phyloP scores from a whole-genome alignment of 2,329 filamentous ascomycete species.

The Dothidotthia symphoricarpi region DNA sequence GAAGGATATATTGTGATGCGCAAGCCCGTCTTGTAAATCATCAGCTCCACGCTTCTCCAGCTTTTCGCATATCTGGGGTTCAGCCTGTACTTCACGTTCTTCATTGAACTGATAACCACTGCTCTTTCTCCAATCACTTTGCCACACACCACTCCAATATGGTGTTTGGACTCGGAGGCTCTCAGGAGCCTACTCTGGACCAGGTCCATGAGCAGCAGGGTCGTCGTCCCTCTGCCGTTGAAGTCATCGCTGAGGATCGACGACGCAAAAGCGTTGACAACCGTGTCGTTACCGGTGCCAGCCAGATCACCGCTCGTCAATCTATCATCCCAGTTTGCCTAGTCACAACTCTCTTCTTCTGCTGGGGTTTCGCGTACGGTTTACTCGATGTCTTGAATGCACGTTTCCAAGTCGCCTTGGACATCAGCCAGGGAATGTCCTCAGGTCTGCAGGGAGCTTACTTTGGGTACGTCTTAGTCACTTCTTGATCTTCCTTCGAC shows the following conservation, averaged over 20 bases:
- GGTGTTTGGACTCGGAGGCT: conserved; percentile 28
- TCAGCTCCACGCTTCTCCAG: conserved; percentile 22
- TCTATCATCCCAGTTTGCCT: conserved; percentile 51
- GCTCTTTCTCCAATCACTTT: conserved; percentile 5
- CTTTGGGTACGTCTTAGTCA: conserved; percentile 56
- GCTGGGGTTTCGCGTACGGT: conserved; percentile 53
- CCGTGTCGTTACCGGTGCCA: conserved; percentile 37
- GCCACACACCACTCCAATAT: conserved; percentile 14
- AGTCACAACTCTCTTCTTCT: conserved; percentile 51
- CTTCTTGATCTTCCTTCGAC: background rate
- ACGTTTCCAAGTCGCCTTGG: conserved; percentile 44
- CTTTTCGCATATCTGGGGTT: conserved; percentile 13
- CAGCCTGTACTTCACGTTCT: conserved; percentile 2
- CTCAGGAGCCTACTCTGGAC: conserved; percentile 36
- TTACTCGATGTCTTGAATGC: conserved; percentile 48
- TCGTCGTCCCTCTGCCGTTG: conserved; percentile 37
- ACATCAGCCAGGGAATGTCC: conserved; percentile 54
- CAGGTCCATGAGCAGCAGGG: conserved; percentile 39
- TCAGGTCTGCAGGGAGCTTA: conserved; percentile 64
- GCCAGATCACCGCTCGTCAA: conserved; percentile 44
- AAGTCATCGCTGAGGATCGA: conserved; percentile 33
- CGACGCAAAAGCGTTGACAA: conserved; percentile 40
- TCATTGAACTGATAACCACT: conserved; percentile 1
- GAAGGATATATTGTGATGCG: conserved; percentile 22
- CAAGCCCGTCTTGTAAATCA: conserved; percentile 14